These are phyloP conservation scores for Acanthamoeba triangularis DNA, from an alignment of 208 protist species.

Conservation along the genomic window DNA sequence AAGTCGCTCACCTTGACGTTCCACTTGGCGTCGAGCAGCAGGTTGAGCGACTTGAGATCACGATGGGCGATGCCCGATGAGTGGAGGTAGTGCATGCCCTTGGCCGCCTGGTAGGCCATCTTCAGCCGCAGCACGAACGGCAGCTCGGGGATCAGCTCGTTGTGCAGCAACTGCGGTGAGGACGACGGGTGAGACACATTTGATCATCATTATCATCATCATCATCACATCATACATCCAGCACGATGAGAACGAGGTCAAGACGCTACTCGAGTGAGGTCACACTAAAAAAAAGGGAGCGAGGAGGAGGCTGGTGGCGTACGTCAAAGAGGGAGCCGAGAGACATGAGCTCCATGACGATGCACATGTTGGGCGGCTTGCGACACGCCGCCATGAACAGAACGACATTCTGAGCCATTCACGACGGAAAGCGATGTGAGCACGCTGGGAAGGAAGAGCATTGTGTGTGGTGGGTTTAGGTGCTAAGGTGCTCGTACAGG, in stretches of 20 bases:
- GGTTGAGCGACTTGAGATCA: background rate
- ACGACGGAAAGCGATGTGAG: background rate
- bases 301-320: background rate
- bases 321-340: slow-evolving; percentile 25
- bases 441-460: too few species aligned
- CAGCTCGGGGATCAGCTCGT: background rate
- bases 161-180: background rate
- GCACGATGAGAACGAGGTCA: too few species aligned
- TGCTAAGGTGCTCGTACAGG: background rate
- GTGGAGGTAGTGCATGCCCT: background rate
- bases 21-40: background rate
- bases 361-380: slow-evolving; percentile 6
- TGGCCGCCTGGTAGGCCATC: background rate
- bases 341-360: background rate
- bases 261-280: too few species aligned
- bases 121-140: background rate
- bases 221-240: too few species aligned
- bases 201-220: too few species aligned
- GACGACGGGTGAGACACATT: too few species aligned
- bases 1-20: background rate
- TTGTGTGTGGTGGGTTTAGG: too few species aligned
- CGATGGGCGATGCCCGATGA: background rate
- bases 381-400: background rate
- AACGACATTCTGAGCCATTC: background rate
- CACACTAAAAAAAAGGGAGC: too few species aligned